Conservation (phyloP, 345 rosid genomes). For the Nasturtium officinale region DNA sequence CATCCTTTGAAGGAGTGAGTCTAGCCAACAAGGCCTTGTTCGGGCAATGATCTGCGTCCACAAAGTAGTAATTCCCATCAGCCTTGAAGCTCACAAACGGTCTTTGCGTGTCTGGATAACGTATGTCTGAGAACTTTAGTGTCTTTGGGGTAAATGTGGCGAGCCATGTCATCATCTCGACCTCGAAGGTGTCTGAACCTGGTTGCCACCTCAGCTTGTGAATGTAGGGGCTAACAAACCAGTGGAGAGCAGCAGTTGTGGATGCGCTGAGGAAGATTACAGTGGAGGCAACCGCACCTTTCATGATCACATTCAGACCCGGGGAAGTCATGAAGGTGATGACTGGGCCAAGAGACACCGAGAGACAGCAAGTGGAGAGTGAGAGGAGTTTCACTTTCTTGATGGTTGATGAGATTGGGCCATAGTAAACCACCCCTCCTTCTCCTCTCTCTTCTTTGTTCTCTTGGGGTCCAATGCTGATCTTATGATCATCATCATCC, state of each 20-base stretch:
- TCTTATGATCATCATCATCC: constrained; percentile 58
- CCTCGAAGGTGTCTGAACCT: constrained; percentile 84
- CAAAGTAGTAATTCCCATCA: constrained; percentile 67
- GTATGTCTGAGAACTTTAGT: constrained; percentile 77
- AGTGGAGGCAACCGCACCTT: constrained; percentile 85
- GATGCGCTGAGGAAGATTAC: constrained; percentile 86
- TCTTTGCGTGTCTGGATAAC: constrained; percentile 71
- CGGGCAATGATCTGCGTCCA: constrained; percentile 77
- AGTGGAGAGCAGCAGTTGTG: constrained; percentile 77
- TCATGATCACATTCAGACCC: constrained; percentile 74
- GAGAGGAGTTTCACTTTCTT: constrained; percentile 94
- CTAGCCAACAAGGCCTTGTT: constrained; percentile 91
- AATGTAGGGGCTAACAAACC: constrained; percentile 92
- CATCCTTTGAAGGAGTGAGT: constrained; percentile 65
- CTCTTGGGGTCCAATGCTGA: constrained; percentile 79
- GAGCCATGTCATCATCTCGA: constrained; percentile 94
- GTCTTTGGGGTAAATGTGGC: constrained; percentile 64
- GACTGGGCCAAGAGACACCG: constrained; percentile 87
- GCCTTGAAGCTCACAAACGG: constrained; percentile 92
- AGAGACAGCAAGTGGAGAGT: constrained; percentile 95
- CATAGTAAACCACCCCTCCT: constrained; percentile 59
- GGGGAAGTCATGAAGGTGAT: constrained; percentile 94
- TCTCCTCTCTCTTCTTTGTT: constrained; percentile 47
- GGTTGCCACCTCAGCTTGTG: constrained; percentile 96
- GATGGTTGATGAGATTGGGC: constrained; percentile 84